phyloP scores from a whole-genome alignment of 2,329 filamentous ascomycete genomes.

The Ambrosiella cleistominuta region DNA sequence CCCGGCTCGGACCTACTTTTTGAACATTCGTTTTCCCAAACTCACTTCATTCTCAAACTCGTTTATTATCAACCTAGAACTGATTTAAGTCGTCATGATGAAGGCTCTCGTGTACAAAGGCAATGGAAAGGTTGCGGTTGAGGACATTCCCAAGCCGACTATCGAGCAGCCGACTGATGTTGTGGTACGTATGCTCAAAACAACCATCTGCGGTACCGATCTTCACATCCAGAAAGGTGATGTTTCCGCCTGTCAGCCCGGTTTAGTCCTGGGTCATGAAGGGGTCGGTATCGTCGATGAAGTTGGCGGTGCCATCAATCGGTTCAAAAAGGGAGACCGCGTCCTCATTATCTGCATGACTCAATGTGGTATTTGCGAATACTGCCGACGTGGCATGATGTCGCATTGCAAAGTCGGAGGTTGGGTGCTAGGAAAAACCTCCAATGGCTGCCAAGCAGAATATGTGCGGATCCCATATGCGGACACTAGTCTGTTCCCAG shows the following conservation, averaged over 20 bases:
- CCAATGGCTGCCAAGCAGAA: conserved; percentile 39
- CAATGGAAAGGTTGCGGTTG: conserved; percentile 20
- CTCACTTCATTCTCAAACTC: neutral
- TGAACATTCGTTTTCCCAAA: neutral
- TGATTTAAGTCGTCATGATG: conserved; percentile 19
- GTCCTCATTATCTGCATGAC: conserved; percentile 36
- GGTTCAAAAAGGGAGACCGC: conserved; percentile 30
- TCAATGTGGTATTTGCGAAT: conserved; percentile 32
- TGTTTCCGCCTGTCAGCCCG: conserved; percentile 28
- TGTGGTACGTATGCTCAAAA: conserved; percentile 29
- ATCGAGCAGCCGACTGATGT: conserved; percentile 29
- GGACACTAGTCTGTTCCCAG: conserved; percentile 27
- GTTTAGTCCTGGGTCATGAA: conserved; percentile 34
- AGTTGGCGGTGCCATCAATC: conserved; percentile 27
- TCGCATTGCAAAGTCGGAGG: conserved; percentile 36
- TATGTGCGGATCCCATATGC: conserved; percentile 36
- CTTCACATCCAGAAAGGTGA: conserved; percentile 38
- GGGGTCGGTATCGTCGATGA: conserved; percentile 32
- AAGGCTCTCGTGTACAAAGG: conserved; percentile 29
- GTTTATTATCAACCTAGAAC: neutral
- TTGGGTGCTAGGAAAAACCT: conserved; percentile 35
- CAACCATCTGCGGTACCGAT: conserved; percentile 37
- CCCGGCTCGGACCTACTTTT: neutral
- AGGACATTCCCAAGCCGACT: conserved; percentile 25
- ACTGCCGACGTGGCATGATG: conserved; percentile 32